Percentiles rank a stretch among this genome's conserved stretches.
Conservation (phyloP, 129 eudicot genomes). For the Helianthus tuberosus region DNA sequence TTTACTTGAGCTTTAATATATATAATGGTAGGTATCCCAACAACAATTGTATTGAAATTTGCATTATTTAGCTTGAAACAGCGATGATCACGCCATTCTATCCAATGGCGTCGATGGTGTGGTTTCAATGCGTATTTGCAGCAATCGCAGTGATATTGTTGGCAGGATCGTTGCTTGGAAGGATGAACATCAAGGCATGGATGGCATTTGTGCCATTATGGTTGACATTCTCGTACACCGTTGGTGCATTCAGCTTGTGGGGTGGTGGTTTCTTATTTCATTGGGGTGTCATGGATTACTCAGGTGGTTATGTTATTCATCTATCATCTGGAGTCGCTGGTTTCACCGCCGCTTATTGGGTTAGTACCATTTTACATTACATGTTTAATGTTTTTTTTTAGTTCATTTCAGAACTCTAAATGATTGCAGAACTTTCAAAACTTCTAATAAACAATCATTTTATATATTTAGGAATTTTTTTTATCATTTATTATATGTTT, state of each 20-base stretch:
- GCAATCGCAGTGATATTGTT: slow-evolving; percentile 53
- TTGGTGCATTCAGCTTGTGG: slow-evolving; percentile 71
- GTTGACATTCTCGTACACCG: slow-evolving; percentile 60
- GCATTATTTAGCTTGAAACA: slow-evolving; percentile 44
- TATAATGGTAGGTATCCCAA: background rate
- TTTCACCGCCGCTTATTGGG: slow-evolving; percentile 74
- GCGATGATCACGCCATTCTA: slow-evolving; percentile 45
- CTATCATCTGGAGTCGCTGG: slow-evolving; percentile 66
- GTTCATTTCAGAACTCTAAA: too few species aligned
- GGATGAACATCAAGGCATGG: slow-evolving; percentile 81
- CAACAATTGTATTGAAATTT: background rate
- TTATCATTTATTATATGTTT: too few species aligned
- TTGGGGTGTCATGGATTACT: slow-evolving; percentile 72
- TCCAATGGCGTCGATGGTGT: slow-evolving; percentile 75
- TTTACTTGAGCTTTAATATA: too few species aligned
- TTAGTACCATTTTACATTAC: slow-evolving; percentile 14
- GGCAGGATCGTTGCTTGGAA: slow-evolving; percentile 66
- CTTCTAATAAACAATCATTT: too few species aligned
- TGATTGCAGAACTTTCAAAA: too few species aligned
- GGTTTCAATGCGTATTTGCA: slow-evolving; percentile 74
- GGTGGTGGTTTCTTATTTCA: slow-evolving; percentile 72
- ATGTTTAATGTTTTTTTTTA: background rate
- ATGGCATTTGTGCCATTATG: slow-evolving; percentile 76
- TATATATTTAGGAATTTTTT: too few species aligned
- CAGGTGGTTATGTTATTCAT: slow-evolving; percentile 68